These are phyloP conservation scores for Globisporangium abappressorium DNA, from an alignment of 352 stramenopile species.

Conservation along the genomic window DNA sequence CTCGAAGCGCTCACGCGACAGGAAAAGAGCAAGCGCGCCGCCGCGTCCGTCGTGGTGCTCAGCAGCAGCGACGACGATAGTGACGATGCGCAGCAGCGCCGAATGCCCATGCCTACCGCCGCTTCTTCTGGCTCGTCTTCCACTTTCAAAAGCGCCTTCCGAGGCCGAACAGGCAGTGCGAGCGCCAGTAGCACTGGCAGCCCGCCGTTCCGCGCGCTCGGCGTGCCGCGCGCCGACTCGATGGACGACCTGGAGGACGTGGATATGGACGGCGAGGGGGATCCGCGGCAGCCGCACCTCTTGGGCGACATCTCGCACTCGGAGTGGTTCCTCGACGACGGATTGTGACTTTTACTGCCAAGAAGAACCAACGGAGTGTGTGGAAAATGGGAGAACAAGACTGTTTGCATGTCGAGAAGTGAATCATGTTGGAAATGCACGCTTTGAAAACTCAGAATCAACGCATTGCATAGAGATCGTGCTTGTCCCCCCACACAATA, in stretches of 20 bases:
- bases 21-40: slow-evolving; percentile 27
- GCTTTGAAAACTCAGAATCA: neutral
- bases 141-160: neutral
- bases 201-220: slow-evolving; percentile 32
- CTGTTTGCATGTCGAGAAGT: neutral
- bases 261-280: slow-evolving; percentile 38
- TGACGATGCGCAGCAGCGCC: slow-evolving; percentile 14
- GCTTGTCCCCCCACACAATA: too few species aligned
- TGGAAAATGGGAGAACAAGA: neutral
- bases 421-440: too few species aligned
- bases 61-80: slow-evolving; percentile 15
- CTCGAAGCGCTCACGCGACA: slow-evolving; percentile 37
- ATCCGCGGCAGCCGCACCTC: slow-evolving; percentile 27
- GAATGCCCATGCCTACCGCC: neutral
- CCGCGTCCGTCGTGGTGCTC: neutral
- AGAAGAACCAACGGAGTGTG: neutral
- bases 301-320: slow-evolving; percentile 40
- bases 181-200: slow-evolving; percentile 31
- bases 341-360: slow-evolving; percentile 1
- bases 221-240: slow-evolving; percentile 28
- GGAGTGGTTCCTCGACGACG: slow-evolving; percentile 42
- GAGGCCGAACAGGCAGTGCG: slow-evolving; percentile 21
- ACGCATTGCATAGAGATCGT: too few species aligned
- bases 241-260: slow-evolving; percentile 37
- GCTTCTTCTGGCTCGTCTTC: neutral